Base-by-base conservation (phyloP, 345 rosid species). In the Arabidopsis arenosa region DNA sequence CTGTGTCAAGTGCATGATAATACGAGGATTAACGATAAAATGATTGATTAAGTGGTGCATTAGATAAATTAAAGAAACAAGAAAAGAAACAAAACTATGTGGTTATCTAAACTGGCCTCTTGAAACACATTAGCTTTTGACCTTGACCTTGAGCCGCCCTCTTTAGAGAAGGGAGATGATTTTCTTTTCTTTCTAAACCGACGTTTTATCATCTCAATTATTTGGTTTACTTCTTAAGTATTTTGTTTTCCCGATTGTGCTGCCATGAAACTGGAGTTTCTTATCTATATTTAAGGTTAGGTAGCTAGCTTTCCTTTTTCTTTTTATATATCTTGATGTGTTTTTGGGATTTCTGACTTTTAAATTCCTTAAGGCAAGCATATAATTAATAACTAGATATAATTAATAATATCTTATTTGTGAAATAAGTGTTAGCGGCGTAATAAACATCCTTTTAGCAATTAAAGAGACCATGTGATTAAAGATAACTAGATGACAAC, bases 131-230 rank as follows among this genome's bases (percentile, higher is more conserved):
- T 39, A 66, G 68, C 73, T 65, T 60, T 66, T 66, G 76, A 71
- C 80, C 67, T 71, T 71, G 78, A 73, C 66, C 72, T 78, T 72
- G 26, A 78, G 81, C 78, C 74, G 58, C 43, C 81, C 81, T 73
- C 73, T 52, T 64, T 30, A 40, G 56, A 71, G 63, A 64, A 63
- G 32, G 21, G 66, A 39, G 48, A 40, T 71, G 28, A 57, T 37
- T 18, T 76, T 55, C 4, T 39, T 9, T 44, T 23, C 33, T 51
- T 55, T 57, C 9, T 12, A 59, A 62, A 72, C 58, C 64, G 78
- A 73, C 70, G 58, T 59, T 67, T 61, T 73, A 53, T 78, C 81
- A 66, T 26, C 65, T 61, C 81, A 53, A 78, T 73, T 60, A 66
- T 73, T 73, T 44, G 62, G 43, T 67, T 61, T 61, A 78, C 43